These are phyloP conservation scores for Phytophthora hybrid DNA, from an alignment of 352 stramenopile genomes.

Conservation along the genomic window DNA sequence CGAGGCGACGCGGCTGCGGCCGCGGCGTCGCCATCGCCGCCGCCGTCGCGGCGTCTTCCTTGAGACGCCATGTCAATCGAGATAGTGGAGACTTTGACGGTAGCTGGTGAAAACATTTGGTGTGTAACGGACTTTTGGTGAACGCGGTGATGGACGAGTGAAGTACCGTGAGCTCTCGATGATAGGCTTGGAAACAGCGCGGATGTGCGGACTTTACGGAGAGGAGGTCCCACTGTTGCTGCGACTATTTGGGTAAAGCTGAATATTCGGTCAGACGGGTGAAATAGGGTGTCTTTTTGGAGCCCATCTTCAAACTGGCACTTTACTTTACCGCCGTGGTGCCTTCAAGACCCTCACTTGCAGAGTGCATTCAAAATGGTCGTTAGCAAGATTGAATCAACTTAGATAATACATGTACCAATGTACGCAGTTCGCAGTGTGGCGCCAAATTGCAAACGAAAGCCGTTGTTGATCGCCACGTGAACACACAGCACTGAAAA, in stretches of 20 bases:
- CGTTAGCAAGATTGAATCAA: not conserved
- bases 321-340: not conserved
- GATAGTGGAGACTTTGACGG: slow-evolving; percentile 17
- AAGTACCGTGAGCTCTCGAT: slow-evolving; percentile 20
- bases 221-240: not conserved
- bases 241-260: not conserved
- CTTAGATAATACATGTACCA: not conserved
- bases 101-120: slow-evolving; percentile 29
- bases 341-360: not conserved
- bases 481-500: slow-evolving; percentile 6
- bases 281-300: not conserved
- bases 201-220: slow-evolving; percentile 31
- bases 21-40: not conserved
- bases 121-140: slow-evolving; percentile 18
- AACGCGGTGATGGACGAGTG: too few species aligned
- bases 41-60: slow-evolving; percentile 1
- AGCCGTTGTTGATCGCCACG: not conserved
- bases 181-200: not conserved
- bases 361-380: not conserved
- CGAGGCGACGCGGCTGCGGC: slow-evolving; percentile 44
- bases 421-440: not conserved
- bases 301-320: slow-evolving; percentile 32
- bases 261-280: not conserved
- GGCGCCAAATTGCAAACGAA: not conserved
- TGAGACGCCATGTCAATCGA: slow-evolving; percentile 17